Base-by-base conservation (phyloP, 768 basidiomycete genomes). In the Podaxis sp. region DNA sequence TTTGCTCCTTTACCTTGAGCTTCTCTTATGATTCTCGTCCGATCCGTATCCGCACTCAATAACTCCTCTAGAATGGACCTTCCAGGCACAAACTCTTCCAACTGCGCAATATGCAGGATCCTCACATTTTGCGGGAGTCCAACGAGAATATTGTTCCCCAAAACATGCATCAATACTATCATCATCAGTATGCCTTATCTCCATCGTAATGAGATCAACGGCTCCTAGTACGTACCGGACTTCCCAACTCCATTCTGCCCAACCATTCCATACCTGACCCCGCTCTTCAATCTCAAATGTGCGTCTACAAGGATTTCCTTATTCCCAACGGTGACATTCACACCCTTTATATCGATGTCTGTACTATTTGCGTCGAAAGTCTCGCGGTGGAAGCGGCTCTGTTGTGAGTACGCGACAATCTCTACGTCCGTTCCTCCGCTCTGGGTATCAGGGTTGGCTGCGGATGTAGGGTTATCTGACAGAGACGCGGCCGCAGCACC, bases 191-290 rank as follows among this genome's bases (percentile, higher is more conserved):
- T 4, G 36, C 6, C 46, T 4, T 19, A 48, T 11, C 8, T 0
- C 2, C 42, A 17, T n/a, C 19, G 17, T 15, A 51, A 60, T 2
- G 13, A 22, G 15, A 63, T 24, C 4, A 49, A 24, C 40, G 12
- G 58, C 39, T 22, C 19, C 30, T 66, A n/a, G 5, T 15, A 66
- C 69, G 51, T 53, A 80, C 79, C 81, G 13, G 81, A 82, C 67
- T 86, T 86, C 9, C 84, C 85, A 17, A 79, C 76, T 2, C 85
- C 85, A 68, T 85, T 84, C 58, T 84, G 75, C 13, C 85, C 87
- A 6, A 86, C 75, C 58, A 89, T 76, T 30, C 78, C 82, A 71
- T 85, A 85, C 26, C 78, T 77, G 2, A 80, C 79, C 9, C 82
- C 78, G 28, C 74, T 73, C 56, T 84, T 82, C 13, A 89, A 69